Conservation (phyloP, 163 green algal genomes). For the Prototheca cutis region DNA sequence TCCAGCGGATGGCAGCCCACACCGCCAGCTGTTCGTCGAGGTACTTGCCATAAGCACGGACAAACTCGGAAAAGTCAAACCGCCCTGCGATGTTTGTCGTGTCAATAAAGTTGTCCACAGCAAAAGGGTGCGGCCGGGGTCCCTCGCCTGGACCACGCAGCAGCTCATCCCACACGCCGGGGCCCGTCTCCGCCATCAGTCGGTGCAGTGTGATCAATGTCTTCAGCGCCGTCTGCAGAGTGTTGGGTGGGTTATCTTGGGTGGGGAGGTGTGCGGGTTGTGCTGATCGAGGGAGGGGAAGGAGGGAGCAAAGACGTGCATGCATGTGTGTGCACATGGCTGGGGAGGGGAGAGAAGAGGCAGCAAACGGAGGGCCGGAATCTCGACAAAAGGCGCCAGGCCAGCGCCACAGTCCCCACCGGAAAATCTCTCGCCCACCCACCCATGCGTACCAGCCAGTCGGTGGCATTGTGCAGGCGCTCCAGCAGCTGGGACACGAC, state of each 20-base stretch:
- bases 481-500: slow-evolving; percentile 53
- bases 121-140: slow-evolving; percentile 25
- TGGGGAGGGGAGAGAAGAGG: too few relatives aligned
- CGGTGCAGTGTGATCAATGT: slow-evolving; percentile 79
- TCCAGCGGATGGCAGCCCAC: slow-evolving; percentile 32
- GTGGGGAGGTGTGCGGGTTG: background rate
- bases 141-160: slow-evolving; percentile 25
- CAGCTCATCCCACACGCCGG: slow-evolving; percentile 69
- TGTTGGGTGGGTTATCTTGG: too few relatives aligned
- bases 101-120: slow-evolving; percentile 79
- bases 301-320: too few relatives aligned
- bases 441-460: slow-evolving; percentile 57
- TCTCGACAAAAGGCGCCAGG: too few relatives aligned
- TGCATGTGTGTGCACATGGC: too few relatives aligned
- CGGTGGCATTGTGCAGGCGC: slow-evolving; percentile 46
- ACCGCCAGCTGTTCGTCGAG: slow-evolving; percentile 65
- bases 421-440: too few relatives aligned
- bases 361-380: too few relatives aligned
- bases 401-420: too few relatives aligned
- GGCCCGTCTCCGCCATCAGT: slow-evolving; percentile 73
- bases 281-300: too few relatives aligned
- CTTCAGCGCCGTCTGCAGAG: slow-evolving; percentile 69
- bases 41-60: slow-evolving; percentile 83
- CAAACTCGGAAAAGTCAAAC: slow-evolving; percentile 78
- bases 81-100: slow-evolving; percentile 45